Conservation (phyloP, 345 rosid species). For the Carallia brachiata region DNA sequence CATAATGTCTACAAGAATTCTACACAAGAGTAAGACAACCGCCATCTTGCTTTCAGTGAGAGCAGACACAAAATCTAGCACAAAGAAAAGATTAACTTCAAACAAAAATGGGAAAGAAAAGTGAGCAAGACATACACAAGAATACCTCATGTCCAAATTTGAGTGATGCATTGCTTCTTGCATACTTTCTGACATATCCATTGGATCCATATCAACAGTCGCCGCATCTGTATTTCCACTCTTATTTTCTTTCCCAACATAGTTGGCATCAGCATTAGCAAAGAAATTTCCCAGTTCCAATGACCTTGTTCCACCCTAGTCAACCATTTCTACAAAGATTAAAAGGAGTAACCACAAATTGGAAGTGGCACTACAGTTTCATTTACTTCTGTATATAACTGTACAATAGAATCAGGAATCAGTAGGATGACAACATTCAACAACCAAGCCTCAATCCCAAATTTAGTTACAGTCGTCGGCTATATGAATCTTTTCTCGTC, state of each 20-base stretch:
- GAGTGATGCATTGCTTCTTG: constrained; percentile 98
- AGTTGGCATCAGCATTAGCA: constrained; percentile 62
- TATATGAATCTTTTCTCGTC: no score
- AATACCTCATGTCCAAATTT: constrained; percentile 87
- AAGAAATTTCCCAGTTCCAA: constrained; percentile 78
- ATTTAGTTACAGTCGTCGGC: no score
- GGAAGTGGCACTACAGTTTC: neutral
- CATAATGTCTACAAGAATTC: no score
- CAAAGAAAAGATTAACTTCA: neutral
- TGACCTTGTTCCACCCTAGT: constrained; percentile 61
- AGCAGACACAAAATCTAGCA: no score
- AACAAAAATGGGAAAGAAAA: constrained; percentile 3
- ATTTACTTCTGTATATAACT: no score
- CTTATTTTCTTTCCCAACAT: constrained; percentile 43
- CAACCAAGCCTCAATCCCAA: no score
- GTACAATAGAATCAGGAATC: no score
- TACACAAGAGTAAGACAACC: no score
- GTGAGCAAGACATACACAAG: constrained; percentile 25
- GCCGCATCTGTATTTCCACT: constrained; percentile 42
- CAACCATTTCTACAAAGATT: constrained; percentile 27
- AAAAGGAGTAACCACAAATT: constrained; percentile 12
- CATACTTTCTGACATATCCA: constrained; percentile 99
- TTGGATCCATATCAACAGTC: constrained; percentile 58
- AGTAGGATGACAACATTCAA: no score
- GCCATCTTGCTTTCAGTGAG: no score